These are phyloP conservation scores for Boeremia exigua DNA, from an alignment of 2,329 filamentous ascomycete genomes.

Conservation along the genomic window DNA sequence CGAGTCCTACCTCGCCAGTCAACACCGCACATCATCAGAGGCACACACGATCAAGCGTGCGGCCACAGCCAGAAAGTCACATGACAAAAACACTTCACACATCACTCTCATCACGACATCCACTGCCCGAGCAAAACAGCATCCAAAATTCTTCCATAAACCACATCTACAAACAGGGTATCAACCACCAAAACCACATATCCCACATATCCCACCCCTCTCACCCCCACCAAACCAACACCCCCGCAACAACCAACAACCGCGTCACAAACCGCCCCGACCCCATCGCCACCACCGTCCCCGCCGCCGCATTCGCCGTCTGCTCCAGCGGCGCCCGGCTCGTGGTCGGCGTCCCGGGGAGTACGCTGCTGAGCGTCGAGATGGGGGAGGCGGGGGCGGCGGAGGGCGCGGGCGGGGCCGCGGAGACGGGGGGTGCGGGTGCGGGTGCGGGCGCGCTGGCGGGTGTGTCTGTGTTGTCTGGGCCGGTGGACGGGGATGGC, in stretches of 20 bases:
- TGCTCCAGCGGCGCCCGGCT: slow-evolving; percentile 16
- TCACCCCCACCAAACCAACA: slow-evolving; percentile 6
- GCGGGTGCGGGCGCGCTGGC: too few relatives aligned
- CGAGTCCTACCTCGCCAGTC: too few relatives aligned
- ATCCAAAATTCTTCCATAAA: too few relatives aligned
- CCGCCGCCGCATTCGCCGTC: slow-evolving; percentile 21
- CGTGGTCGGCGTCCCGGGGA: slow-evolving; percentile 4
- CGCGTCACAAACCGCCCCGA: not conserved
- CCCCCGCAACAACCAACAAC: slow-evolving; percentile 3
- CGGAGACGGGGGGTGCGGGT: too few relatives aligned
- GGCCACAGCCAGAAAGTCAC: too few relatives aligned
- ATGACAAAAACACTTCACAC: not conserved
- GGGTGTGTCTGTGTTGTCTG: too few relatives aligned
- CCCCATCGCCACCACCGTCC: not conserved
- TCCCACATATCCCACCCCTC: not conserved
- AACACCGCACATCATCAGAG: too few relatives aligned
- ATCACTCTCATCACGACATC: too few relatives aligned
- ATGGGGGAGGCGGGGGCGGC: not conserved
- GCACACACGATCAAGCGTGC: too few relatives aligned
- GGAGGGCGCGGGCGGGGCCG: too few relatives aligned
- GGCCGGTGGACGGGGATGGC: too few relatives aligned
- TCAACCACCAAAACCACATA: not conserved
- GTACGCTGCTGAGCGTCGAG: not conserved
- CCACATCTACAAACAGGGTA: not conserved
- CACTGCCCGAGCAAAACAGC: too few relatives aligned